Base-by-base conservation (phyloP, 345 rosid species). In the Streptanthus diversifolius region DNA sequence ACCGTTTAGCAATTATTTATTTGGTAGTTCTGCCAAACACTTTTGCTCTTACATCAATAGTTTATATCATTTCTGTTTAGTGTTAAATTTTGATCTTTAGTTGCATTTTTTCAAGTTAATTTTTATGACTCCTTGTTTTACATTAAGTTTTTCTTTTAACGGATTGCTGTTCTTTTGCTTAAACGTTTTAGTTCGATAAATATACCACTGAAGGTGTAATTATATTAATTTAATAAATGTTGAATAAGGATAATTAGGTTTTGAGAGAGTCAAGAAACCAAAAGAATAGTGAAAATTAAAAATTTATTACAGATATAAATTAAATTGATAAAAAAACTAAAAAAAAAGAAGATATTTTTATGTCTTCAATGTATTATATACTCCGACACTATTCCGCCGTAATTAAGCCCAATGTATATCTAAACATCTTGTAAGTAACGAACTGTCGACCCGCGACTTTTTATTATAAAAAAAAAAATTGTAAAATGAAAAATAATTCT, bases 21-120 rank as follows among this genome's bases (percentile, higher is more conserved):
- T 73, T 56, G 25, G 13, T 56, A 45, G 32, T 13, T 73, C 71
- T 7, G 51, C 65, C 7, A 17, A 73, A 19, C 71, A 73, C 51
- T 56, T 43, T 70, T 70, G 75, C 39, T 21, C 19, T 45, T 56
- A 57, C 55, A 13, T 55, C 22, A 69, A 32, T 56, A 56, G 0
- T n/a, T 69, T 35, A 57, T 69, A 3, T 29, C 30, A 29, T 0
- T 29, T 29, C 4, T 4, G 5, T 29, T 29, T 29, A 29, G 30
- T 5, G 30, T 25, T 11, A 3, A 0, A n/a, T 29, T 15, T n/a
- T n/a, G 13, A 55, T 22, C 13, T 47, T 32, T 30, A 18, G 13
- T 7, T 33, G 14, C 36, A 15, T 5, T 51, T 51, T 4, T 14
- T 37, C 3, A 17, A 30, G 39, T n/a, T 55, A 4, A 22, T 51